Base-by-base conservation (phyloP, 179 eudicot species). In the Heliamphora pulchella region DNA sequence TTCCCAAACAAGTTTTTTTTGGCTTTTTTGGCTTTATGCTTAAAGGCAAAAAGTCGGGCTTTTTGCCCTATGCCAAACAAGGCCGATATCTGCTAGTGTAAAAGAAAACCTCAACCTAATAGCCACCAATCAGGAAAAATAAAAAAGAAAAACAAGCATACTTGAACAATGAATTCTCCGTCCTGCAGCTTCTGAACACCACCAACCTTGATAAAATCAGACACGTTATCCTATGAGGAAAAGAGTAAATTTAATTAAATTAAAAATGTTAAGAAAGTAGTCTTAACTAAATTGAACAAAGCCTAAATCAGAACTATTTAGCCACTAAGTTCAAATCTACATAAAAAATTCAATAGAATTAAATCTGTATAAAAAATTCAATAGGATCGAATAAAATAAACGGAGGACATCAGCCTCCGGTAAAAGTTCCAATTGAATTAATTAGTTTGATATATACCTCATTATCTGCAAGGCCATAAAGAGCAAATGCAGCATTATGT, bases 401-500 rank as follows among this genome's bases (percentile, higher is more conserved):
- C 20, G 22, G 64, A 65, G 62, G 71, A 50, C 62, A 51, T 51
- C 72, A 77, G 67, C 72, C 73, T 7, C 13, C 3, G 1, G 65
- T 14, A 17, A 10, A 78, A 68, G 68, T 71, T 79, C 71, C 73
- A 41, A 62, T 20, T n/a, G 43, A 72, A 71, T 15, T 53, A 47
- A 65, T 13, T 48, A 64, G 54, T 71, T 64, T 20, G 31, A 5
- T 0, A 44, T 46, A 68, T 80, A 94, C 99, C 98, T 96, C 97
- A 75, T 96, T 96, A 79, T 96, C 98, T 18, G 99, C 98, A 80
- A 96, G 98, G 74, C 99, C 97, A 82, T 94, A 96, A 58, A 96
- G 92, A 73, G 98, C 96, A 88, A 96, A 96, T 73, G 99, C 98
- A 77, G 98, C 96, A 90, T 96, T 96, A 79, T 96, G 99, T 81